phyloP scores from a whole-genome alignment of 2,329 filamentous ascomycete genomes.

The Pezicula carpinea region DNA sequence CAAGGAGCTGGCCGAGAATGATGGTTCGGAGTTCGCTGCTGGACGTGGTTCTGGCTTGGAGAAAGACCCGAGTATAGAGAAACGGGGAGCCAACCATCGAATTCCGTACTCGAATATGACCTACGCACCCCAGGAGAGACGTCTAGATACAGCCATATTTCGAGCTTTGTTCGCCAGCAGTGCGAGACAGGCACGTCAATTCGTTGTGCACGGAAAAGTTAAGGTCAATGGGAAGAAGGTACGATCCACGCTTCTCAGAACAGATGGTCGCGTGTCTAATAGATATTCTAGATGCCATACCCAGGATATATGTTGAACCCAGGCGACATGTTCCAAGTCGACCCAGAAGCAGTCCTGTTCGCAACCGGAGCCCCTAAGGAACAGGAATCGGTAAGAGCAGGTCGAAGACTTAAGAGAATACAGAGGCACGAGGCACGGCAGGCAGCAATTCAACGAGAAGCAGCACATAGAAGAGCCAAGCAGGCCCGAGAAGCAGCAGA shows the following conservation, averaged over 20 bases:
- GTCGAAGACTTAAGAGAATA: slow-evolving; percentile 12
- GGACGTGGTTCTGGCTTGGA: slow-evolving; percentile 71
- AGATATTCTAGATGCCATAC: slow-evolving; percentile 69
- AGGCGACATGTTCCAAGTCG: slow-evolving; percentile 96
- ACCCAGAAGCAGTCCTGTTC: slow-evolving; percentile 80
- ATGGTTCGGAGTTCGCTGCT: slow-evolving; percentile 78
- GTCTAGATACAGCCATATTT: slow-evolving; percentile 92
- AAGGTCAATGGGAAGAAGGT: slow-evolving; percentile 97
- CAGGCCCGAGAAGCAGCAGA: slow-evolving; percentile 9
- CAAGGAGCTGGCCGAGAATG: slow-evolving; percentile 69
- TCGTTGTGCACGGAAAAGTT: slow-evolving; percentile 87
- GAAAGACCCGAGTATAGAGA: slow-evolving; percentile 3
- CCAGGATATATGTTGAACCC: slow-evolving; percentile 94
- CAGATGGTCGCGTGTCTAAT: slow-evolving; percentile 8
- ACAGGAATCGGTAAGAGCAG: slow-evolving; percentile 15
- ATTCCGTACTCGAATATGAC: slow-evolving; percentile 97
- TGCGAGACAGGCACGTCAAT: slow-evolving; percentile 86
- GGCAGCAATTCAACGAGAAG: slow-evolving; percentile 8
- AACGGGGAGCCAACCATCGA: slow-evolving; percentile 31
- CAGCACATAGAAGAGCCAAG: slow-evolving; percentile 10
- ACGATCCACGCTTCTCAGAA: slow-evolving; percentile 14
- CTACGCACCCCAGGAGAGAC: slow-evolving; percentile 84
- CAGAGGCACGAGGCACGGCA: slow-evolving; percentile 9
- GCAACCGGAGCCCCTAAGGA: slow-evolving; percentile 75
- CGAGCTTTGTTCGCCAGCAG: slow-evolving; percentile 91